Conservation (phyloP, 495 filamentous ascomycete species). For the Hypoxylon subgilvum region DNA sequence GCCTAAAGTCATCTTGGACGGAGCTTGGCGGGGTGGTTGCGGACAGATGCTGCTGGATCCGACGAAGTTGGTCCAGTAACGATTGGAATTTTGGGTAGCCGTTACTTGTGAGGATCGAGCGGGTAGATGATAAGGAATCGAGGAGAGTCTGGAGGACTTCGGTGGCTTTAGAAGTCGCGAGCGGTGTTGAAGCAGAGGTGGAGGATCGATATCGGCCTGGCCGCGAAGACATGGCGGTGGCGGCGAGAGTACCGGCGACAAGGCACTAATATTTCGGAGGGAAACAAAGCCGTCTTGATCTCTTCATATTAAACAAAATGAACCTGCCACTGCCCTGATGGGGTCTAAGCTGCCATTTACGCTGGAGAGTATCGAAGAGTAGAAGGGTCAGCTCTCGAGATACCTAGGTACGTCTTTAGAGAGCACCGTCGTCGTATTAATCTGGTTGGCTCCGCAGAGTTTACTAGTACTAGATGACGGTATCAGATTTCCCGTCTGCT, state of each 20-base stretch:
- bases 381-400: slow-evolving; percentile 19
- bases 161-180: slow-evolving; percentile 61
- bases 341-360: slow-evolving; percentile 43
- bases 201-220: slow-evolving; percentile 66
- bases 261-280: slow-evolving; percentile 20
- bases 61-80: slow-evolving; percentile 48
- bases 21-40: slow-evolving; percentile 50
- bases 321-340: slow-evolving; percentile 37
- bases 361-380: slow-evolving; percentile 42
- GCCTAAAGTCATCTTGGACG: slow-evolving; percentile 80
- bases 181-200: slow-evolving; percentile 62
- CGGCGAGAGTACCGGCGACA: slow-evolving; percentile 30
- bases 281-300: slow-evolving; percentile 24
- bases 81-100: slow-evolving; percentile 51
- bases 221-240: slow-evolving; percentile 51
- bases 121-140: slow-evolving; percentile 53
- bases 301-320: slow-evolving; percentile 34
- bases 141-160: slow-evolving; percentile 66
- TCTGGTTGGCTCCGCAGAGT: not conserved
- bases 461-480: not conserved
- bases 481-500: not conserved
- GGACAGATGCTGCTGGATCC: slow-evolving; percentile 56
- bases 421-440: no score
- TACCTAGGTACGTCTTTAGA: not conserved
- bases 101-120: slow-evolving; percentile 23